Evolutionary conservation across 1,284 basidiomycete genomes (phyloP).

Genomic region (Ceratobasidium sp.): DNA sequence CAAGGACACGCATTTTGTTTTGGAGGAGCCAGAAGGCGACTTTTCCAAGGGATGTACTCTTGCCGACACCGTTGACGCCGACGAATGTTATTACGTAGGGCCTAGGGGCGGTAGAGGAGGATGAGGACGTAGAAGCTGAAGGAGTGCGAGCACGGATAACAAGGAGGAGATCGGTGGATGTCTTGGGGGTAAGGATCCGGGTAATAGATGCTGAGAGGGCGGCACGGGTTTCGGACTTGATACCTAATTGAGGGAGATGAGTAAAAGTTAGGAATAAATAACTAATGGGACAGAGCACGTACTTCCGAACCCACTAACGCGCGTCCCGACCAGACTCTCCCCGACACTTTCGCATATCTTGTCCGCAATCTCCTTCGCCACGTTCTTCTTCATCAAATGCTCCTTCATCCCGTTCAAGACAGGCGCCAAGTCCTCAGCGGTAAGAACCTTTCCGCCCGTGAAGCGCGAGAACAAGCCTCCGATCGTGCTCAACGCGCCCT

Average conservation of each 20-base stretch:
- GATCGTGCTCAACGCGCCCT: slow-evolving; percentile 67
- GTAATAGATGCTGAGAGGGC: slow-evolving; percentile 92
- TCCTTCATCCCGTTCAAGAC: slow-evolving; percentile 96
- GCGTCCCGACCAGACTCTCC: slow-evolving; percentile 89
- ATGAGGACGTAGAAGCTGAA: slow-evolving; percentile 73
- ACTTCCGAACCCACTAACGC: slow-evolving; percentile 85
- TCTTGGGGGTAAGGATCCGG: slow-evolving; percentile 95
- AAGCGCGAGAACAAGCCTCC: slow-evolving; percentile 85
- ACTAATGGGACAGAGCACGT: slow-evolving; percentile 7
- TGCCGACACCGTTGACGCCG: slow-evolving; percentile 99
- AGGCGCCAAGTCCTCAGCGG: slow-evolving; percentile 86
- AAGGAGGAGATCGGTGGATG: slow-evolving; percentile 93
- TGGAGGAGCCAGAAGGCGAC: slow-evolving; percentile 99
- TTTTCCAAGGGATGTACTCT: slow-evolving; percentile 98
- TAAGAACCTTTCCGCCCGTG: slow-evolving; percentile 84
- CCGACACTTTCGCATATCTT: slow-evolving; percentile 96
- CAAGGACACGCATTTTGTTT: slow-evolving; percentile 92
- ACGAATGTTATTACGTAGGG: slow-evolving; percentile 98
- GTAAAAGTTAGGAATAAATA: not conserved
- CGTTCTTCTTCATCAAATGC: slow-evolving; percentile 98
- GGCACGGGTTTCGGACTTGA: slow-evolving; percentile 85
- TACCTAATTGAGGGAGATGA: slow-evolving; percentile 63
- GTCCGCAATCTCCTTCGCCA: slow-evolving; percentile 94
- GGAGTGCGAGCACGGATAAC: slow-evolving; percentile 77
- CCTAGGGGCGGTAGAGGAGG: slow-evolving; percentile 69